These are phyloP conservation scores for Vitis hybrid DNA, from an alignment of 177 flowering plant species.

Conservation along the genomic window DNA sequence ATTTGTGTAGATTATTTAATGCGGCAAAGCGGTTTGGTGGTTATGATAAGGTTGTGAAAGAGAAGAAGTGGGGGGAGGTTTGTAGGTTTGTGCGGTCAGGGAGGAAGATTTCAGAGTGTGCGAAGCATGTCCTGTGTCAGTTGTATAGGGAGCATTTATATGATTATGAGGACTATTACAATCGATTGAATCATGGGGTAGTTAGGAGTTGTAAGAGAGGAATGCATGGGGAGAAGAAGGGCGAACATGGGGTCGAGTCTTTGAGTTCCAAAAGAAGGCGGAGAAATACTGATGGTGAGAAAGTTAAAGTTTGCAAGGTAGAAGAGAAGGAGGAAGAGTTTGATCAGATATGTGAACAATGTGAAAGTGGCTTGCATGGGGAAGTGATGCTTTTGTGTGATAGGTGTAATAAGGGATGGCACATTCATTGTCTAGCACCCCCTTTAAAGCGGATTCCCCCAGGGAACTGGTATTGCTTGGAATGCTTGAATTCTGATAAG, in stretches of 20 bases:
- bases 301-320: slow-evolving; percentile 27
- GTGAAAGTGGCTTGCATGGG: slow-evolving; percentile 90
- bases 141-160: slow-evolving; percentile 80
- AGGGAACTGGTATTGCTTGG: slow-evolving; percentile 96
- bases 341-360: slow-evolving; percentile 95
- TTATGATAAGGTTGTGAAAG: slow-evolving; percentile 73
- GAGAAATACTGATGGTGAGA: slow-evolving; percentile 38
- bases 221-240: slow-evolving; percentile 24
- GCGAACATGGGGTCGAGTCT: slow-evolving; percentile 21
- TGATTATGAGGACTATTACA: slow-evolving; percentile 74
- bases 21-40: slow-evolving; percentile 90
- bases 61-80: slow-evolving; percentile 91
- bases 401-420: slow-evolving; percentile 96
- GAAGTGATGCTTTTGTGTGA: slow-evolving; percentile 97
- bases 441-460: slow-evolving; percentile 75
- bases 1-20: slow-evolving; percentile 82
- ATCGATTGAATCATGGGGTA: slow-evolving; percentile 29
- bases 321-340: slow-evolving; percentile 39
- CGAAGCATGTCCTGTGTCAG: slow-evolving; percentile 82
- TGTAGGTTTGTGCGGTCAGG: slow-evolving; percentile 50
- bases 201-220: slow-evolving; percentile 43
- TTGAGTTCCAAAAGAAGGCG: slow-evolving; percentile 48
- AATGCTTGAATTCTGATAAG: slow-evolving; percentile 83
- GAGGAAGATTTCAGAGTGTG: slow-evolving; percentile 70
- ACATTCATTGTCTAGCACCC: slow-evolving; percentile 86